phyloP scores from a whole-genome alignment of 352 stramenopile genomes.

The Phytophthora syringae region DNA sequence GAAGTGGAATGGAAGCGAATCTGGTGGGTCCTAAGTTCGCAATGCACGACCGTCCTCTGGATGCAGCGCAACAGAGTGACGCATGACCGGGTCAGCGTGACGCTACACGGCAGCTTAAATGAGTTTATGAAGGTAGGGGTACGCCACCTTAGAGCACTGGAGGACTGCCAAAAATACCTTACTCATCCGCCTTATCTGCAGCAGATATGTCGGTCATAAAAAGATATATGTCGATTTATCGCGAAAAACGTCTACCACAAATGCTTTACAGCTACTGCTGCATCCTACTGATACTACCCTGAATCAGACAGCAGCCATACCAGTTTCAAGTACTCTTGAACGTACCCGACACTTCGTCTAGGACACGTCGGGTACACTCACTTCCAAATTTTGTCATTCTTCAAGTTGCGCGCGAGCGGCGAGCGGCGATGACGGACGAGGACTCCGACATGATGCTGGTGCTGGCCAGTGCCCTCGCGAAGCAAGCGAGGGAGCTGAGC shows the following conservation, averaged over 20 bases:
- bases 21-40: no score
- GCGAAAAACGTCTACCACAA: conserved; percentile 7
- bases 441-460: neutral
- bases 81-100: no score
- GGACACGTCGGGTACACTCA: neutral
- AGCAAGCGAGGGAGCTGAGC: neutral
- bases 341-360: conserved; percentile 9
- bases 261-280: neutral
- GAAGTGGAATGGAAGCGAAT: no score
- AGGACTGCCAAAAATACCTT: conserved; percentile 7
- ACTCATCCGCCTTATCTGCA: conserved; percentile 8
- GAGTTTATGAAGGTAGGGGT: no score
- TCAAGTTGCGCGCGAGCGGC: neutral
- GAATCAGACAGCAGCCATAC: neutral
- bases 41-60: no score
- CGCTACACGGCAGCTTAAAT: no score
- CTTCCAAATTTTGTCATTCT: conserved; percentile 5
- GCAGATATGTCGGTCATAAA: conserved; percentile 12
- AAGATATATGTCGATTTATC: conserved; percentile 20
- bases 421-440: no score
- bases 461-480: neutral
- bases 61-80: no score
- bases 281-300: neutral
- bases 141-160: no score
- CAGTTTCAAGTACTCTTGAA: neutral